These are phyloP conservation scores for Neurospora sp. DNA, from an alignment of 495 filamentous ascomycete species.

Conservation along the genomic window DNA sequence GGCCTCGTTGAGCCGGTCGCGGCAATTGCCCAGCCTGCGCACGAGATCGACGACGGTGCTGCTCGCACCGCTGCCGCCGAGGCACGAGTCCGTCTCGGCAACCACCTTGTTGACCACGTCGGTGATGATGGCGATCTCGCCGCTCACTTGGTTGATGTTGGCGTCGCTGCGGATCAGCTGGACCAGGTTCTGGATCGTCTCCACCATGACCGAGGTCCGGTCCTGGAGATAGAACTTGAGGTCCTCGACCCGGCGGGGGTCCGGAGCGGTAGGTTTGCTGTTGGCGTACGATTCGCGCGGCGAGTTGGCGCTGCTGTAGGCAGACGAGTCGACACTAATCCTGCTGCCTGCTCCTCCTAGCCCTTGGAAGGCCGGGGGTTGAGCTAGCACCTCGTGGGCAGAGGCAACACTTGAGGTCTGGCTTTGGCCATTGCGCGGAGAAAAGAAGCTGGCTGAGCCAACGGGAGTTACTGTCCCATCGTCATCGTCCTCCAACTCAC, in stretches of 20 bases:
- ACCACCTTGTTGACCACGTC: constrained; percentile 61
- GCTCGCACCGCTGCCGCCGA: constrained; percentile 33
- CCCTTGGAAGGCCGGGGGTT: constrained; percentile 41
- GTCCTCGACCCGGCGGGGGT: constrained; percentile 52
- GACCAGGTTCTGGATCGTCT: constrained; percentile 74
- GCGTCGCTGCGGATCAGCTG: constrained; percentile 65
- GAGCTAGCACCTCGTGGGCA: constrained; percentile 23
- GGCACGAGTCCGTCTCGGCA: constrained; percentile 46
- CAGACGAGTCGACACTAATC: constrained; percentile 40
- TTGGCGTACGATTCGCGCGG: constrained; percentile 39
- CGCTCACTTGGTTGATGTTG: constrained; percentile 53
- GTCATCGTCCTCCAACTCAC: constrained; percentile 68
- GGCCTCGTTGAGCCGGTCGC: constrained; percentile 44
- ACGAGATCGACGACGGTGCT: constrained; percentile 38
- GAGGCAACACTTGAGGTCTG: constrained; percentile 21
- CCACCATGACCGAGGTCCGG: constrained; percentile 69
- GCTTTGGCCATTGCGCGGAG: constrained; percentile 29
- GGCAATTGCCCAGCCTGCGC: constrained; percentile 51
- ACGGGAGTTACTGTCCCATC: constrained; percentile 48
- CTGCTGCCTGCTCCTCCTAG: constrained; percentile 22
- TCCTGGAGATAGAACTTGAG: constrained; percentile 75
- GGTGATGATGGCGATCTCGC: constrained; percentile 62
- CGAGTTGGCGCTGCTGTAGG: constrained; percentile 45
- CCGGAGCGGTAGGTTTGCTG: constrained; percentile 28
- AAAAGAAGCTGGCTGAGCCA: constrained; percentile 44